Evolutionary conservation across 2,329 filamentous ascomycete genomes (phyloP).

Genomic region (Acrocalymma vagum): DNA sequence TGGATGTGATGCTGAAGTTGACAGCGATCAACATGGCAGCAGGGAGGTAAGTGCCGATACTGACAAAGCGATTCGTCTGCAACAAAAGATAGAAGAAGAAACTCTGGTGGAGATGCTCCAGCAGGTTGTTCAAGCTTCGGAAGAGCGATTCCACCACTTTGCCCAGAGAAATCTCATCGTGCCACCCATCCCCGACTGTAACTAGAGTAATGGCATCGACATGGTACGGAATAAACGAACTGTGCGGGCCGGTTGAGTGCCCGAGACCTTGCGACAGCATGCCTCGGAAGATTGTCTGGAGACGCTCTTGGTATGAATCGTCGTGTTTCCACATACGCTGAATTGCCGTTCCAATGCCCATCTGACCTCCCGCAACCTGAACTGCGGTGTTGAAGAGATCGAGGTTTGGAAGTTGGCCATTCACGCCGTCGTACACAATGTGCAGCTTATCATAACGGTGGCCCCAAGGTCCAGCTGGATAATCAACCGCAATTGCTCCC

Average conservation of each 20-base stretch:
- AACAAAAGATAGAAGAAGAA: constrained; percentile 99
- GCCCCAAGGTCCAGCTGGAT: constrained; percentile 73
- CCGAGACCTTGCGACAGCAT: constrained; percentile 94
- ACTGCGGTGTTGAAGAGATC: constrained; percentile 96
- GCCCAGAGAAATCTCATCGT: constrained; percentile 96
- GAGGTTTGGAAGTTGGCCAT: constrained; percentile 93
- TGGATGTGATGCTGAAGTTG: constrained; percentile 95
- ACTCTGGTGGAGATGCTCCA: constrained; percentile 97
- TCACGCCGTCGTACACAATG: constrained; percentile 93
- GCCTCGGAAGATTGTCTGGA: constrained; percentile 88
- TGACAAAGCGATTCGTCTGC: constrained; percentile 91
- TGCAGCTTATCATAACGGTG: constrained; percentile 87
- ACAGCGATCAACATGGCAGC: constrained; percentile 96
- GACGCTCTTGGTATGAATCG: constrained; percentile 80
- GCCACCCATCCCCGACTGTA: constrained; percentile 89
- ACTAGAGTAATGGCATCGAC: constrained; percentile 95
- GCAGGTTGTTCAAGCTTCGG: constrained; percentile 91
- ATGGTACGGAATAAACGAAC: constrained; percentile 96
- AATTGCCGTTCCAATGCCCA: constrained; percentile 84
- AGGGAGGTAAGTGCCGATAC: constrained; percentile 95
- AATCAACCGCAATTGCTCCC: constrained; percentile 92
- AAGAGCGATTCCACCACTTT: constrained; percentile 89
- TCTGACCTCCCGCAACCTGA: constrained; percentile 86
- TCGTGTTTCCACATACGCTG: constrained; percentile 85
- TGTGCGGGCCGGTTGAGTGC: constrained; percentile 89